These are phyloP conservation scores for Podospora conica DNA, from an alignment of 495 filamentous ascomycete genomes.

Conservation along the genomic window DNA sequence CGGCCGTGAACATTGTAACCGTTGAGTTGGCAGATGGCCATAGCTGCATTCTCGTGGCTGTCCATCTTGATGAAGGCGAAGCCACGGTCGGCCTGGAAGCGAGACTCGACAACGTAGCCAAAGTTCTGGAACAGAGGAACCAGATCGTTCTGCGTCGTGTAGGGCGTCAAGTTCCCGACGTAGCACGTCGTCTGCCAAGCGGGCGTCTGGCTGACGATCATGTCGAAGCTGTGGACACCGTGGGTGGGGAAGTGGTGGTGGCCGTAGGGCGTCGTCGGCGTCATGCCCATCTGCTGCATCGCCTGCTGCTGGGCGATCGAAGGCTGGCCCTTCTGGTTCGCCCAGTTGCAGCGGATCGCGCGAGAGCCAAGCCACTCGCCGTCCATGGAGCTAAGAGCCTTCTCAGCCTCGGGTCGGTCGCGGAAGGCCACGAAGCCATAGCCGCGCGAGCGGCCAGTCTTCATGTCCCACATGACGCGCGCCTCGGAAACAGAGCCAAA, in stretches of 20 bases:
- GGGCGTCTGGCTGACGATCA: conserved; percentile 95
- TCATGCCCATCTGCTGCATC: conserved; percentile 98
- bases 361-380: conserved; percentile 99
- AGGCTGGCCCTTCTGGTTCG: conserved; percentile 98
- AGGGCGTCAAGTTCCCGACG: conserved; percentile 95
- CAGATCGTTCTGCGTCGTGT: conserved; percentile 92
- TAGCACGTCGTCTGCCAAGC: conserved; percentile 99
- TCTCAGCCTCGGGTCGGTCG: conserved; percentile 89
- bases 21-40: conserved; percentile 96
- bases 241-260: conserved; percentile 98
- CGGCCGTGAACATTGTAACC: conserved; percentile 97
- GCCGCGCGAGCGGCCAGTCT: conserved; percentile 93
- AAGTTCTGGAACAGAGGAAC: conserved; percentile 98
- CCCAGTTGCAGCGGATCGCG: conserved; percentile 99
- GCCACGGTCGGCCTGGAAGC: conserved; percentile 95
- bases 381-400: conserved; percentile 95
- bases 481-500: conserved; percentile 98
- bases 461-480: conserved; percentile 99
- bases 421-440: conserved; percentile 99
- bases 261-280: conserved; percentile 90
- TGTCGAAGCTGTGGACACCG: conserved; percentile 93
- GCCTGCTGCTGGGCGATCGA: conserved; percentile 96
- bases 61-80: conserved; percentile 99
- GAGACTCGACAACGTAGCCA: conserved; percentile 92
- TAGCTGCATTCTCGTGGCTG: conserved; percentile 93